Evolutionary conservation across 129 eudicot genomes (phyloP).

Genomic region (Saposhnikovia divaricata): DNA sequence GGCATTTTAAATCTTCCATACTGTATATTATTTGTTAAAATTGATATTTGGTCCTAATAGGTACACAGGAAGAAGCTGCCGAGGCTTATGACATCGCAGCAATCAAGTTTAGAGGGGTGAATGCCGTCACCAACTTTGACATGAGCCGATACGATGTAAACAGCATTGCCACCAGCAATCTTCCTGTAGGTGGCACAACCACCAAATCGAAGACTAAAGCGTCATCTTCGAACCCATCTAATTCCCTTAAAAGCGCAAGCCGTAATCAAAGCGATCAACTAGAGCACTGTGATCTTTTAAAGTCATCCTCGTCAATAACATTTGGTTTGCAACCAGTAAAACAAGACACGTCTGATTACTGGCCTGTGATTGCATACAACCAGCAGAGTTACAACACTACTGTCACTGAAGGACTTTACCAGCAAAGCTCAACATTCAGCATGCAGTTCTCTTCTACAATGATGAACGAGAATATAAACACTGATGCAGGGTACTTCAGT

Average conservation of each 20-base stretch:
- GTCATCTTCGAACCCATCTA: slow-evolving; percentile 11
- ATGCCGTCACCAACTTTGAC: slow-evolving; percentile 87
- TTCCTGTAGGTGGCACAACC: slow-evolving; percentile 55
- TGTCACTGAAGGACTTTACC: neutral
- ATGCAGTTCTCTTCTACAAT: neutral
- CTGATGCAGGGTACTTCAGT: neutral
- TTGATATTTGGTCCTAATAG: slow-evolving; percentile 21
- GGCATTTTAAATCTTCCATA: neutral
- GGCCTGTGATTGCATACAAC: slow-evolving; percentile 37
- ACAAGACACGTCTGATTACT: slow-evolving; percentile 38
- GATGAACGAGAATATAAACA: slow-evolving; percentile 12
- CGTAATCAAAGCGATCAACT: neutral
- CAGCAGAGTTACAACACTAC: slow-evolving; percentile 1
- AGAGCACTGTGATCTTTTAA: slow-evolving; percentile 17
- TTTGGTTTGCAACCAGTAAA: slow-evolving; percentile 43
- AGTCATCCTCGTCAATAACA: slow-evolving; percentile 20
- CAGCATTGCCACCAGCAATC: slow-evolving; percentile 61
- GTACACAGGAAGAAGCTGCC: slow-evolving; percentile 93
- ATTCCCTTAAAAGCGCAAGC: slow-evolving; percentile 13
- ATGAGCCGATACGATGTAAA: slow-evolving; percentile 81
- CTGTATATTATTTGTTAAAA: neutral
- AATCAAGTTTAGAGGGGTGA: slow-evolving; percentile 75
- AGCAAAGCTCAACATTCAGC: neutral
- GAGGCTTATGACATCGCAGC: slow-evolving; percentile 96
- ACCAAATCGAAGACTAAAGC: slow-evolving; percentile 42